Evolutionary conservation across 495 filamentous ascomycete genomes (phyloP), one percentile per base, ranked within the genome.

Genomic region (Pseudevernia furfuracea): DNA sequence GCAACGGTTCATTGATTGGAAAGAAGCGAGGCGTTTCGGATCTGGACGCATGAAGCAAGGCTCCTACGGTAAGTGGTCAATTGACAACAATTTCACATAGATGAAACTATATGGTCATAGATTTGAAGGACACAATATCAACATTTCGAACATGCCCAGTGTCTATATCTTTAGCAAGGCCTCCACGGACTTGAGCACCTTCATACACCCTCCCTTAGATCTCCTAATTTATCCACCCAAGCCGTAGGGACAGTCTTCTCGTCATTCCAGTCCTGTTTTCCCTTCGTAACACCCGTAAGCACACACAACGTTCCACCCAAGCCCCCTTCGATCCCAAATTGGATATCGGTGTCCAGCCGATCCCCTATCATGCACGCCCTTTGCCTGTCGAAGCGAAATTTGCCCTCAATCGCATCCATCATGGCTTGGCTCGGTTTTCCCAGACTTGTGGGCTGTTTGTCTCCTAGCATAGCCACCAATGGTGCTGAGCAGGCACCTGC

Each of bases 391-490:
- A 98, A 88, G 61, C 83, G 78, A 72, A 97, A 96, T 75, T 93
- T 96, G 39, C 93, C 93, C 79, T 97, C 93, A 70, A 98, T 88
- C 10, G 95, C 90, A 76, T 97, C 92, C 94, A 98, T 96, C 94
- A 98, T 97, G 15, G 92, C 92, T 78, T 96, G 90, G 68, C 90
- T 96, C 7, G 94, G 95, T 76, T 99, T 99, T 14, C 94, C 94
- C 53, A 97, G 75, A 9, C 89, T 84, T 41, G 90, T 71, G 1
- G 93, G 91, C 69, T 87, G 78, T 75, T 83, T 9, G 82, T 85
- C 14, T 70, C 76, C 74, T 61, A 84, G 78, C 85, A 93, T 92
- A 73, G 88, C 87, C 52, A 86, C 80, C 59, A 99, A 74, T 9
- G 92, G 90, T 55, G 89, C 85, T 58, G 87, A 86, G 67, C 92